Conservation (phyloP, 2,329 filamentous ascomycete species). For the Neocucurbitaria cava region DNA sequence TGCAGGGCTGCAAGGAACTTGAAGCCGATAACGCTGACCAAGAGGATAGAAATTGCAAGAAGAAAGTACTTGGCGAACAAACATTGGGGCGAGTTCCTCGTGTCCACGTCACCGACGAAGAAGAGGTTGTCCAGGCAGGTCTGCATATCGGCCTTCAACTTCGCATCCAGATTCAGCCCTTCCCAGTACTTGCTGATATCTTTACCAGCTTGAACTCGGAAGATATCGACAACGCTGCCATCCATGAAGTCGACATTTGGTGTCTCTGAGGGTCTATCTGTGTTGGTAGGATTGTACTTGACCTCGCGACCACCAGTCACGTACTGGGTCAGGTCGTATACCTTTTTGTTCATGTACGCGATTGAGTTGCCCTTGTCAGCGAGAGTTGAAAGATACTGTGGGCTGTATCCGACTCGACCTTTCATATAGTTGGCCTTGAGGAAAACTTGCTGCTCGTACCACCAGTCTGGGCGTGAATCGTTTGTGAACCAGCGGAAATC, state of each 20-base stretch:
- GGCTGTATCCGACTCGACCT: constrained; percentile 83
- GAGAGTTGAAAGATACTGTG: constrained; percentile 76
- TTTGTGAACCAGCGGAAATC: constrained; percentile 89
- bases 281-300: constrained; percentile 59
- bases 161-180: constrained; percentile 65
- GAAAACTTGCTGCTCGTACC: constrained; percentile 82
- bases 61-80: constrained; percentile 90
- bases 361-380: constrained; percentile 71
- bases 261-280: constrained; percentile 47
- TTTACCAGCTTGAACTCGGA: constrained; percentile 74
- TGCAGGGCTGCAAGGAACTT: constrained; percentile 97
- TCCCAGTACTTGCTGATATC: constrained; percentile 89
- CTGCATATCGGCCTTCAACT: constrained; percentile 71
- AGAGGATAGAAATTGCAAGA: constrained; percentile 79
- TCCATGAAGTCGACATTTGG: constrained; percentile 82
- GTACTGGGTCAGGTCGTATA: constrained; percentile 93
- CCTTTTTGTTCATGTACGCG: constrained; percentile 76
- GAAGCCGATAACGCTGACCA: constrained; percentile 85
- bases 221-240: constrained; percentile 73
- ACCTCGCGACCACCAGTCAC: constrained; percentile 74
- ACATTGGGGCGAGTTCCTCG: constrained; percentile 83
- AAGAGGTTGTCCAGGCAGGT: constrained; percentile 92
- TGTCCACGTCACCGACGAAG: constrained; percentile 91
- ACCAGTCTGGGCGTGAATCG: constrained; percentile 89
- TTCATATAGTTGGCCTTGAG: constrained; percentile 82